Conservation (phyloP, 2,329 filamentous ascomycete species). For the Fonsecaea nubica region DNA sequence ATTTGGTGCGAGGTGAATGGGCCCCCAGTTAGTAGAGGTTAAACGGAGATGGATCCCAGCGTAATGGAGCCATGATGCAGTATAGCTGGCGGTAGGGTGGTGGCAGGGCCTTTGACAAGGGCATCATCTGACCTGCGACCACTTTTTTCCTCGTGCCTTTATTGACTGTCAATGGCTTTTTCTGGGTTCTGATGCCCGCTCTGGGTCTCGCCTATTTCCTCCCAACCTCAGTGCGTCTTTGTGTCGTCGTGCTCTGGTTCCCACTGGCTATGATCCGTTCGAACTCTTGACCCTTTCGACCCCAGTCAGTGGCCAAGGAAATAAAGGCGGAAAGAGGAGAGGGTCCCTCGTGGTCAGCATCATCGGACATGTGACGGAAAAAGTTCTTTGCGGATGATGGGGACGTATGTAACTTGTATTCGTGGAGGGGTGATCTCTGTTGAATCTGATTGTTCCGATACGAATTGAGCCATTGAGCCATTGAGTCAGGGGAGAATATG, state of each 20-base stretch:
- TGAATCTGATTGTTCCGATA: constrained; percentile 2
- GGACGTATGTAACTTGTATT: neutral
- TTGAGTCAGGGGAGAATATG: neutral
- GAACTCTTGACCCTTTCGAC: neutral
- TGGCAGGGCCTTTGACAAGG: constrained; percentile 24
- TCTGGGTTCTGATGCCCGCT: constrained; percentile 16
- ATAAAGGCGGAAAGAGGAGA: constrained; percentile 1
- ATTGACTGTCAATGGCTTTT: constrained; percentile 14
- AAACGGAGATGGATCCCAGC: constrained; percentile 30
- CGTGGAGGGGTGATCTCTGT: neutral
- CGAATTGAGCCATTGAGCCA: neutral
- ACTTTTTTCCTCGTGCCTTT: constrained; percentile 20
- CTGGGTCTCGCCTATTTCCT: constrained; percentile 17
- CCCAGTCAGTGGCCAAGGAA: constrained; percentile 5
- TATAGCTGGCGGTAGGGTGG: constrained; percentile 15
- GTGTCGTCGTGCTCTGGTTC: constrained; percentile 5
- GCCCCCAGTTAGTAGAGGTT: constrained; percentile 16
- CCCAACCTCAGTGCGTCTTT: constrained; percentile 9
- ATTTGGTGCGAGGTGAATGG: constrained; percentile 25
- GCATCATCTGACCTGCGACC: constrained; percentile 36
- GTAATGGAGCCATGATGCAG: constrained; percentile 26
- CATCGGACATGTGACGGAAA: constrained; percentile 10
- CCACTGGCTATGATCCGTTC: constrained; percentile 4
- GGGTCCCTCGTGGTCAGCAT: constrained; percentile 4
- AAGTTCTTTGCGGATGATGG: constrained; percentile 1